phyloP scores from a whole-genome alignment of 768 basidiomycete species.

The Russula brevipes region DNA sequence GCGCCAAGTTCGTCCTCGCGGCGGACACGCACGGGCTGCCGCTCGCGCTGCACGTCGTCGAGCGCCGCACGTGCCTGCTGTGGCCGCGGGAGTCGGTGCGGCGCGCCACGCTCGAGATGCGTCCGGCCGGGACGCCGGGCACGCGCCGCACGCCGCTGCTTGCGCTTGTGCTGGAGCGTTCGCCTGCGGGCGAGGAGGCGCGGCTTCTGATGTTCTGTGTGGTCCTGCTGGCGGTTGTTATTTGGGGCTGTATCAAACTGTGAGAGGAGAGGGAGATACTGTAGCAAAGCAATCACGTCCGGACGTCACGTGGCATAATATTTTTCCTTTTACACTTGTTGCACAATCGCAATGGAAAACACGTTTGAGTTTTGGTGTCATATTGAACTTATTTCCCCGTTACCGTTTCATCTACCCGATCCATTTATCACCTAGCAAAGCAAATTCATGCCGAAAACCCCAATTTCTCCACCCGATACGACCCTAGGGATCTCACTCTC shows the following conservation, averaged over 20 bases:
- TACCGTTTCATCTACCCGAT: no score
- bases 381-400: no score
- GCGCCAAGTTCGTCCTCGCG: conserved; percentile 18
- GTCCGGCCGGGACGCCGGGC: conserved; percentile 18
- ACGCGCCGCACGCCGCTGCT: conserved; percentile 13
- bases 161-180: conserved; percentile 16
- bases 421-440: no score
- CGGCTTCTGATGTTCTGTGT: conserved; percentile 18
- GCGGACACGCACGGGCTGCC: conserved; percentile 23
- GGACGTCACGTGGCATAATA: no score
- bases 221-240: conserved; percentile 6
- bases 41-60: conserved; percentile 17
- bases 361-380: no score
- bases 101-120: conserved; percentile 13
- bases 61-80: conserved; percentile 1
- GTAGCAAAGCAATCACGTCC: no score
- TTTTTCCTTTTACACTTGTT: no score
- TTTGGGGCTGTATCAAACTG: conserved; percentile 17
- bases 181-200: conserved; percentile 24
- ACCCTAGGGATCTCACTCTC: no score
- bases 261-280: background rate
- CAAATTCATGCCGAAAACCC: no score
- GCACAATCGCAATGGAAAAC: no score
- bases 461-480: no score
- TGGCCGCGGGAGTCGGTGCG: background rate